Evolutionary conservation across 441 rosid species (phyloP).

Genomic region (Iberis amara): DNA sequence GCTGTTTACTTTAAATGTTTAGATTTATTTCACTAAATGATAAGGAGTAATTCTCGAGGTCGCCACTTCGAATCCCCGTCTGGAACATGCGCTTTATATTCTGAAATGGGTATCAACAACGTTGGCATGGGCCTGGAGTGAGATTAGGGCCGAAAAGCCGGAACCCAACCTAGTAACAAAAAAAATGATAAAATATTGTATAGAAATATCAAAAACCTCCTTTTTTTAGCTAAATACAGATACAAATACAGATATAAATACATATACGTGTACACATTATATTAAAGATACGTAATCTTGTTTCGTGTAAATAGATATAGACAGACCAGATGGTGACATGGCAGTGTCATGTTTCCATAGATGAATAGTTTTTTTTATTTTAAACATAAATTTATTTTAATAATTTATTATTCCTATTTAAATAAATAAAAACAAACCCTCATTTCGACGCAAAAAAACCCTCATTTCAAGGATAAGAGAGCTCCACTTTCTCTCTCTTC

Average conservation of each 20-base stretch:
- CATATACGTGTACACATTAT: slow-evolving; percentile 19
- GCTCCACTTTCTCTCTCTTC: slow-evolving; percentile 42
- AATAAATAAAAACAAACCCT: slow-evolving; percentile 31
- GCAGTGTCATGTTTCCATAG: slow-evolving; percentile 33
- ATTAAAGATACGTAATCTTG: slow-evolving; percentile 15
- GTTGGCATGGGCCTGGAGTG: no score
- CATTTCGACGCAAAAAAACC: slow-evolving; percentile 36
- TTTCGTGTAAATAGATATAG: slow-evolving; percentile 27
- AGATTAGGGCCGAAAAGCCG: no score
- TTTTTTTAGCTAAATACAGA: no score
- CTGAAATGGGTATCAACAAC: no score
- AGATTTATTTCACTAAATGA: slow-evolving; percentile 1
- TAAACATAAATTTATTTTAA: background rate
- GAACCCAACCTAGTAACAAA: no score
- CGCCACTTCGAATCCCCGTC: no score
- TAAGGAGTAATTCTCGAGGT: no score
- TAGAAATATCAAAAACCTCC: no score
- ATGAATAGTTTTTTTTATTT: slow-evolving; percentile 12
- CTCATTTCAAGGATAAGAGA: slow-evolving; percentile 33
- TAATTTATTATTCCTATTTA: background rate
- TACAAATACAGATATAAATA: no score
- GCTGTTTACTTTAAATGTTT: background rate
- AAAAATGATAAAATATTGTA: no score
- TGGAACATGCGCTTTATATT: no score
- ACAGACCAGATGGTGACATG: slow-evolving; percentile 38